Base-by-base conservation (phyloP, 495 filamentous ascomycete genomes). In the Annulohypoxylon bovei region DNA sequence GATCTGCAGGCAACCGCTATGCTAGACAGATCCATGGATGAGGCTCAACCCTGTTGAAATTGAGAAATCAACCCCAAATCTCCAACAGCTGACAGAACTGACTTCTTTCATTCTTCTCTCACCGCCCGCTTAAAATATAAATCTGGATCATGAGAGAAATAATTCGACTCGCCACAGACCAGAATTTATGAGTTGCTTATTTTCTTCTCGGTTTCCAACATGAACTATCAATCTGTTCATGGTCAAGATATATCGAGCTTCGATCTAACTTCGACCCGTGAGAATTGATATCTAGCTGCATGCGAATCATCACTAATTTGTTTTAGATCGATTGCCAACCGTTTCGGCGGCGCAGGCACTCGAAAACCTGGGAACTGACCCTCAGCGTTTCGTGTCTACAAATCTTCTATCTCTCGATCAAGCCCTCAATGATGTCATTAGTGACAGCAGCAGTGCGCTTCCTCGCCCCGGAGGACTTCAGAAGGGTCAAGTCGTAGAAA, bases 311-410 rank as follows among this genome's bases (percentile, higher is more conserved):
- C 42, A 9, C 65, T 75, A 22, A 77, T 68, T 20, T n/a, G 7
- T 3, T 32, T 4, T 57, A 92, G 91, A 92, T 80, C 91, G 92
- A 5, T 83, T 99, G 30, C 87, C 92, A n/a, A 94, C 95, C 1
- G 85, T 97, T 18, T 94, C 95, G 1, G 94, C 94, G 42, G 93
- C 94, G 0, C 88, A 96, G 78, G 93, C 92, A 7, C 81, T 97
- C 39, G 86, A 91, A 55, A 85, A 90, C 18, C 83, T 90, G 8
- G 84, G 86, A 27, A 79, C 81, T 22, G 78, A 77, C 30, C 76
- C 80, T 6, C 76, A 78, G 25, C 82, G 80, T 62, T 84, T 85
- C 27, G 83, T 97, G 39, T 81, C 87, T 0, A 97, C 92, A 2
- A 89, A 91, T 1, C 78, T 97, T 28, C 39, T 72, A 33, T 80